phyloP scores from a whole-genome alignment of 768 basidiomycete species.

The Tricholoma hemisulphureum region DNA sequence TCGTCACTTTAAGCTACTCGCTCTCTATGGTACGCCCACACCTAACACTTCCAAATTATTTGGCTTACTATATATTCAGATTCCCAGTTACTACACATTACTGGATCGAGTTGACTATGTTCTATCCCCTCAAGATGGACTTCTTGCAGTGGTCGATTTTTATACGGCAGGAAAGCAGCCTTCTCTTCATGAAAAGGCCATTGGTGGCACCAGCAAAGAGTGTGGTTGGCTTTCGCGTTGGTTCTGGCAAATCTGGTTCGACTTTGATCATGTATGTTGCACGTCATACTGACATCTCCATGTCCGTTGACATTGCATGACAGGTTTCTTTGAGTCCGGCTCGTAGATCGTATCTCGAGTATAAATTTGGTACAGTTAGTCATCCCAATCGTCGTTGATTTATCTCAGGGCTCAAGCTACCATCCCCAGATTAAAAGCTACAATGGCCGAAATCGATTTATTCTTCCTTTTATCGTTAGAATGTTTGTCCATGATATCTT shows the following conservation, averaged over 20 bases:
- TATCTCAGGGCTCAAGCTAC: neutral
- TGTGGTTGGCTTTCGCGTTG: constrained; percentile 66
- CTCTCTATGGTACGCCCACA: constrained; percentile 47
- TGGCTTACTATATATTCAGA: constrained; percentile 31
- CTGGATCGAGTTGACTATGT: constrained; percentile 68
- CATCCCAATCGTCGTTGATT: neutral
- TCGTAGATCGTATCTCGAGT: constrained; percentile 71
- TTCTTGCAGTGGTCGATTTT: constrained; percentile 73
- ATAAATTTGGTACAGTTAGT: constrained; percentile 70
- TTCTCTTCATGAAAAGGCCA: constrained; percentile 57
- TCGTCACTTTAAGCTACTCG: constrained; percentile 56
- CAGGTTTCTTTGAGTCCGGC: constrained; percentile 52
- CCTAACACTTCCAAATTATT: constrained; percentile 5
- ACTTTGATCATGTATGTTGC: constrained; percentile 46
- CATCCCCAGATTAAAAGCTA: constrained; percentile 52
- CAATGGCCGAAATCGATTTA: constrained; percentile 70
- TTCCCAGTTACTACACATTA: constrained; percentile 62
- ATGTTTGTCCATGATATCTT: constrained; percentile 37
- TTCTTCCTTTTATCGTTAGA: constrained; percentile 64
- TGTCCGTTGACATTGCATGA: neutral
- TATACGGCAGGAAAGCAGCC: constrained; percentile 59
- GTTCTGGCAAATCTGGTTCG: constrained; percentile 80
- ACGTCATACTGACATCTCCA: constrained; percentile 9
- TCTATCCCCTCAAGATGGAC: constrained; percentile 55
- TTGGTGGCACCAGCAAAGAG: constrained; percentile 60